A percentile compares a stretch with the other conserved stretches of the same genome.
phyloP scores from a whole-genome alignment of 495 filamentous ascomycete species.

The Penicillium canariense region DNA sequence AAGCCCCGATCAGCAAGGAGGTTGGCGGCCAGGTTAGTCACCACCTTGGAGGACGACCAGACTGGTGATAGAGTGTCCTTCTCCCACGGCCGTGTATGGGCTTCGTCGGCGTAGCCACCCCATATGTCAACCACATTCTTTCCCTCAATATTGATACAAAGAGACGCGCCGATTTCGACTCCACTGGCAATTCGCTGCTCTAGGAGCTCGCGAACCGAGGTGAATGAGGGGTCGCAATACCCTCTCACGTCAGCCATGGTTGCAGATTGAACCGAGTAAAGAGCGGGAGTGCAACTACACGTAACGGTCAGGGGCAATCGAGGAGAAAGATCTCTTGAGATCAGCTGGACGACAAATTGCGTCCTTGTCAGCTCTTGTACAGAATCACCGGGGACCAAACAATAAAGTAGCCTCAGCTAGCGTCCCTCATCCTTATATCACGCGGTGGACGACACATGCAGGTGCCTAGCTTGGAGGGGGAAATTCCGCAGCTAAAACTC shows the following conservation, averaged over 20 bases:
- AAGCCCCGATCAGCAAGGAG: conserved; percentile 41
- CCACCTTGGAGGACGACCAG: conserved; percentile 42
- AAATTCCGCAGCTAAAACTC: no score
- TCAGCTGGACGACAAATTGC: no score
- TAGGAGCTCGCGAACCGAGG: conserved; percentile 31
- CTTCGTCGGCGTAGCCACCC: conserved; percentile 38
- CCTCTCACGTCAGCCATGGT: conserved; percentile 37
- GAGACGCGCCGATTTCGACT: conserved; percentile 41
- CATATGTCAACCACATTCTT: conserved; percentile 46
- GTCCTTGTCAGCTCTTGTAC: no score
- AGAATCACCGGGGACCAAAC: no score
- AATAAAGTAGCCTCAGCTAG: no score
- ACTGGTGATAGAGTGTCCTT: conserved; percentile 40
- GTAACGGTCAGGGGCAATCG: no score
- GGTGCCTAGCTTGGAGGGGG: no score
- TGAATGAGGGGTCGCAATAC: conserved; percentile 35
- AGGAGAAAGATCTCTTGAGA: no score
- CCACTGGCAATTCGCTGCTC: conserved; percentile 24
- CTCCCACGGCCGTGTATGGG: conserved; percentile 32
- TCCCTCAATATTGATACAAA: conserved; percentile 43
- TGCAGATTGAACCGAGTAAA: no score
- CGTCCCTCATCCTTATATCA: no score
- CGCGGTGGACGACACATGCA: no score
- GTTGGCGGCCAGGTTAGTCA: conserved; percentile 37
- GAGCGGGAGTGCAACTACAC: no score